Conservation (phyloP, 1,284 basidiomycete genomes). For the Bjerkandera adusta region DNA sequence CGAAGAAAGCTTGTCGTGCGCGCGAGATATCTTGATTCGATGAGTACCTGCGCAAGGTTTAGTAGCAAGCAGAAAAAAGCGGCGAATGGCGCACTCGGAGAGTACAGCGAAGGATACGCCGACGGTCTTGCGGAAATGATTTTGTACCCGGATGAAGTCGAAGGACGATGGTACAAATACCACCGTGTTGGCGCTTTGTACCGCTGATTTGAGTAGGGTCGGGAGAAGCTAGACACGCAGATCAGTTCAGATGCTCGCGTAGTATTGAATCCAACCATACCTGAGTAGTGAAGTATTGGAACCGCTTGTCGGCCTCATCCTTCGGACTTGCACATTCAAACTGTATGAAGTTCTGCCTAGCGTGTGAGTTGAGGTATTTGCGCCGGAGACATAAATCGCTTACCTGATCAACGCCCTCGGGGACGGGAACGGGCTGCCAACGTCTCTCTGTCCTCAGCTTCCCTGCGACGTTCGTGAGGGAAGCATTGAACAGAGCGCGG, state of each 20-base stretch:
- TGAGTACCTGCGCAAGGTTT: conserved; percentile 72
- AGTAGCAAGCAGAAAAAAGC: neutral
- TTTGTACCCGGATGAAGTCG: conserved; percentile 92
- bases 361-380: conserved; percentile 5
- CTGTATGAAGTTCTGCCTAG: conserved; percentile 59
- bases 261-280: no score
- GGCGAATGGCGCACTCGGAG: conserved; percentile 78
- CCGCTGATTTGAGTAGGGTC: conserved; percentile 83
- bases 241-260: neutral
- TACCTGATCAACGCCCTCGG: conserved; percentile 79
- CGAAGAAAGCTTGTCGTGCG: conserved; percentile 91
- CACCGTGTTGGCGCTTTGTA: conserved; percentile 84
- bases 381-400: conserved; percentile 17
- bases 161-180: conserved; percentile 95
- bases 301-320: conserved; percentile 85
- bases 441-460: conserved; percentile 68
- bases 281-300: conserved; percentile 85
- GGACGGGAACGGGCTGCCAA: conserved; percentile 75
- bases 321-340: conserved; percentile 75
- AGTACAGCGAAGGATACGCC: conserved; percentile 80
- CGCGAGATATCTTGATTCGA: conserved; percentile 91
- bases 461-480: conserved; percentile 82
- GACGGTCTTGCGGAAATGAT: conserved; percentile 75
- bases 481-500: conserved; percentile 72
- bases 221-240: conserved; percentile 64